These are phyloP conservation scores for Hypoxylon intermedium DNA, from an alignment of 495 filamentous ascomycete species.

Conservation along the genomic window DNA sequence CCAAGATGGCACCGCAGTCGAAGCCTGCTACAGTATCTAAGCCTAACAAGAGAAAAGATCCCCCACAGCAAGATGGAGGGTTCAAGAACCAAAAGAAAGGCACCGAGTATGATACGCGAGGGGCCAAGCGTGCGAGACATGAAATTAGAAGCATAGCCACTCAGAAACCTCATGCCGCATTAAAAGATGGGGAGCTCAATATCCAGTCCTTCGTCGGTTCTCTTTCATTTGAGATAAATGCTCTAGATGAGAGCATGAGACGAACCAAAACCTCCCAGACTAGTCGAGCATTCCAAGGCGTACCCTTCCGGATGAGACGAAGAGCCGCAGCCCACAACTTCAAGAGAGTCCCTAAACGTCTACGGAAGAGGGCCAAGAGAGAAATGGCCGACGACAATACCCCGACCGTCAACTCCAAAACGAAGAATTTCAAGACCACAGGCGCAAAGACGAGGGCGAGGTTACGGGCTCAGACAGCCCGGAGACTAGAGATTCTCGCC, in stretches of 20 bases:
- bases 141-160: slow-evolving; percentile 76
- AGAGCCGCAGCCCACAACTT: slow-evolving; percentile 95
- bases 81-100: slow-evolving; percentile 37
- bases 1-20: slow-evolving; percentile 22
- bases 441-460: slow-evolving; percentile 70
- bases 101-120: slow-evolving; percentile 51
- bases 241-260: slow-evolving; percentile 79
- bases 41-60: slow-evolving; percentile 37
- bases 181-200: slow-evolving; percentile 80
- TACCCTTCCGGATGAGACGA: slow-evolving; percentile 82
- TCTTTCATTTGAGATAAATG: slow-evolving; percentile 86
- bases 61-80: slow-evolving; percentile 19
- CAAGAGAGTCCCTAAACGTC: slow-evolving; percentile 82
- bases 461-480: slow-evolving; percentile 82
- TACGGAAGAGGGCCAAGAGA: slow-evolving; percentile 71
- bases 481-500: slow-evolving; percentile 71
- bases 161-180: slow-evolving; percentile 72
- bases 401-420: slow-evolving; percentile 75
- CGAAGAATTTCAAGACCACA: slow-evolving; percentile 72
- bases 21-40: slow-evolving; percentile 9
- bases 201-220: slow-evolving; percentile 80
- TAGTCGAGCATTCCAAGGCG: slow-evolving; percentile 84
- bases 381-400: slow-evolving; percentile 96
- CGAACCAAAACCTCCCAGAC: slow-evolving; percentile 70
- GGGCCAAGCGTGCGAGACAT: slow-evolving; percentile 65